Base-by-base conservation (phyloP, 176 grass and related monocot genomes). In the Carex scoparia region DNA sequence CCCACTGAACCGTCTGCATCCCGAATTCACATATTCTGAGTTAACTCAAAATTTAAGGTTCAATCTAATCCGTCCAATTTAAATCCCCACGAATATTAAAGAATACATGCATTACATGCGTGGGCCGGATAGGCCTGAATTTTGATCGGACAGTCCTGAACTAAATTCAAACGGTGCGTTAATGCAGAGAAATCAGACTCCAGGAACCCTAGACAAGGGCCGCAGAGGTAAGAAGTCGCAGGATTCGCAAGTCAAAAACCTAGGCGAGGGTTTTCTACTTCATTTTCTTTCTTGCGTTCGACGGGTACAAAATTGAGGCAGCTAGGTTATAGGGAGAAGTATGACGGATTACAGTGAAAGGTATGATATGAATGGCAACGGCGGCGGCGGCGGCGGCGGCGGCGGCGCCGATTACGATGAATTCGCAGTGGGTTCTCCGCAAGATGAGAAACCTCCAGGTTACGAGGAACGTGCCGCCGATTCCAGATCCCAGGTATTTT, bases 301-400 rank as follows among this genome's bases (percentile, higher is more conserved):
- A 61, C 16, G 23, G 15, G 2, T 18, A 4, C 9, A 19, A 13
- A 31, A 44, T 2, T 33, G 7, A 18, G 9, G 4, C 23, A 27
- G 14, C 46, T 33, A 64, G 28, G 9, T 42, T 32, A 63, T 15
- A 9, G 32, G 42, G 35, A 42, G 31, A 51, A 79, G 15, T 48
- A 98, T 98, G 95, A 72, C 92, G 67, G 92, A 92, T 7, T 87
- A 89, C 84, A 88, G 90, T 48, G 90, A 92, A 74, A 85, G 90
- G 67, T 94, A 92, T 85, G 87, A 86, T 49, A 85, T 88, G 40
- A 89, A 92, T 79, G 91, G 90, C 60, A 84, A 5, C 38, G 38
- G 89, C 60, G 68, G 82, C 51, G 85, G 90, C 9, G 87, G 79
- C 2, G 87, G 82, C 51, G 85, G 90, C 9, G 87, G 79, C 2